Evolutionary conservation across 805 yeast species (phyloP).

Genomic region (Metschnikowia similis): DNA sequence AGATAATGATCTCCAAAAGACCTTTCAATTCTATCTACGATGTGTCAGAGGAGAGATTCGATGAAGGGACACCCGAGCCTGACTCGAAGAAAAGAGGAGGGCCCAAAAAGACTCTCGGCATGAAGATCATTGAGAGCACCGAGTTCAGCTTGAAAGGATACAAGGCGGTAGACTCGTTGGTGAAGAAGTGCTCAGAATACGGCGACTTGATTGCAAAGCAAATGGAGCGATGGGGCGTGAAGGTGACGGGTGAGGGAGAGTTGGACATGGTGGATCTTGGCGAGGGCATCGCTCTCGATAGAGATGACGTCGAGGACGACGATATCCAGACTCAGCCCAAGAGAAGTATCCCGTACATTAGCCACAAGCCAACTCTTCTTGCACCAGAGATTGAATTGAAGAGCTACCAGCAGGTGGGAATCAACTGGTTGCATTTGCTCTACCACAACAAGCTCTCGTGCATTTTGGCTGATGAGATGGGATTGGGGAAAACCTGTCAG

Average conservation of each 20-base stretch:
- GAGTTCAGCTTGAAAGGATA: conserved; percentile 76
- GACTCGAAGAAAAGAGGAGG: conserved; percentile 30
- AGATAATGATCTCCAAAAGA: conserved; percentile 56
- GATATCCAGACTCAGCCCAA: conserved; percentile 25
- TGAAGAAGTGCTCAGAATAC: conserved; percentile 73
- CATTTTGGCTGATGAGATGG: conserved; percentile 98
- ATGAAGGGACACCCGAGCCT: conserved; percentile 17
- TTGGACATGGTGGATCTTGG: conserved; percentile 53
- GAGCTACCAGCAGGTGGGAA: conserved; percentile 93
- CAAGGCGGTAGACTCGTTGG: conserved; percentile 90
- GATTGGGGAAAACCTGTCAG: conserved; percentile 94
- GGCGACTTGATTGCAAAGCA: conserved; percentile 69
- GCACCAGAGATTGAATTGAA: conserved; percentile 65
- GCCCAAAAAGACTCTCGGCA: conserved; percentile 57
- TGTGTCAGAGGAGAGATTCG: conserved; percentile 56
- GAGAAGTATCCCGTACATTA: conserved; percentile 45
- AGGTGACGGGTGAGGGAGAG: conserved; percentile 64
- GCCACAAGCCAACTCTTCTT: conserved; percentile 66
- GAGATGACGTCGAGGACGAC: conserved; percentile 29
- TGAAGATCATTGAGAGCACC: conserved; percentile 67
- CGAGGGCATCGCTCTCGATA: conserved; percentile 7
- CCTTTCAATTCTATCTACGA: conserved; percentile 62
- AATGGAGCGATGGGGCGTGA: conserved; percentile 86
- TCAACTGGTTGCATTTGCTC: conserved; percentile 84
- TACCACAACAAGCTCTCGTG: conserved; percentile 81